These are phyloP conservation scores for Globisporangium viniferum DNA, from an alignment of 352 stramenopile genomes.

Conservation along the genomic window DNA sequence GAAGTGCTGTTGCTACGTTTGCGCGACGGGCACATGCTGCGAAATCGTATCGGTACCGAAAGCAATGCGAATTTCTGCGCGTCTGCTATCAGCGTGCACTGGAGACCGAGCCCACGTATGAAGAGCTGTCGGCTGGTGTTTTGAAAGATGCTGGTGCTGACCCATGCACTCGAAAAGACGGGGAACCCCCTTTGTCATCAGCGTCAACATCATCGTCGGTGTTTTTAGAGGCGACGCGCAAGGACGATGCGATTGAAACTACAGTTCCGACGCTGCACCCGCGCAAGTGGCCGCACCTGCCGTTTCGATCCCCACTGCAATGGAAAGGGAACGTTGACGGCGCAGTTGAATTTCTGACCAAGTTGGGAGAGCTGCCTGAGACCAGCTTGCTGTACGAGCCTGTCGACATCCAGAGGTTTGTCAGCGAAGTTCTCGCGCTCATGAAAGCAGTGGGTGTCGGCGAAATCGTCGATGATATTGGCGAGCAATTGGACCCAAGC, in stretches of 20 bases:
- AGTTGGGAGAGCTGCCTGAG: slow-evolving; percentile 48
- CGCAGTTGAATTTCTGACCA: slow-evolving; percentile 44
- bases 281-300: slow-evolving; percentile 69
- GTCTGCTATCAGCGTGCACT: slow-evolving; percentile 56
- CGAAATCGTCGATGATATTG: slow-evolving; percentile 10
- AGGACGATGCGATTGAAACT: slow-evolving; percentile 42
- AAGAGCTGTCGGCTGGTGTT: slow-evolving; percentile 3
- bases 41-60: slow-evolving; percentile 51
- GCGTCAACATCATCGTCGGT: not conserved
- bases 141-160: not conserved
- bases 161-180: not conserved
- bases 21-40: slow-evolving; percentile 33
- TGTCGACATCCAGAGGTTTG: slow-evolving; percentile 46
- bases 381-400: slow-evolving; percentile 68
- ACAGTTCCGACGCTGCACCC: slow-evolving; percentile 42
- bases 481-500: not conserved
- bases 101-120: slow-evolving; percentile 27
- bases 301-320: slow-evolving; percentile 43
- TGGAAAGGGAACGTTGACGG: slow-evolving; percentile 40
- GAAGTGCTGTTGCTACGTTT: slow-evolving; percentile 34
- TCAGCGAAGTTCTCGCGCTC: slow-evolving; percentile 16
- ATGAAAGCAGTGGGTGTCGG: slow-evolving; percentile 25
- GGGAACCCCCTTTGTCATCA: not conserved
- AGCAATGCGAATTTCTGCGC: slow-evolving; percentile 62
- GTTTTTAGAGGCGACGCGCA: slow-evolving; percentile 25